Evolutionary conservation across 108 stramenopile species (phyloP), one percentile per base, ranked within the genome.

Genomic region (Nannochloropsis gaditana): DNA sequence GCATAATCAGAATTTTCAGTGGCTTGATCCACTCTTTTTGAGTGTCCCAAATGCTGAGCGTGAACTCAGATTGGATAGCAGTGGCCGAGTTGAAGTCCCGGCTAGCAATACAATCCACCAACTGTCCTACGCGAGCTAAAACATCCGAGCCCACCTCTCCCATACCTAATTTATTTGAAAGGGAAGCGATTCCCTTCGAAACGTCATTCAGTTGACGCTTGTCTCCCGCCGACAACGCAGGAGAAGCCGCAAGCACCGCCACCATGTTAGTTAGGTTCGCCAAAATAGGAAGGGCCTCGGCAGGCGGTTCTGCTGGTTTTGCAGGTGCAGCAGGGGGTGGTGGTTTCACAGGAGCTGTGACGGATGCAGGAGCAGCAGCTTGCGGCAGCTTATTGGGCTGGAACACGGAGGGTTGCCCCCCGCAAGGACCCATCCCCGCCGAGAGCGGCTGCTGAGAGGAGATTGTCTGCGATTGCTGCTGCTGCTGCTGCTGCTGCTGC

Each of bases 1-100:
- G 59, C 59, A 73, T 73, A n/a, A 73, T 73, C 3, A 73, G 59
- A n/a, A 73, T 15, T n/a, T 73, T 73, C 59, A 73, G n/a, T n/a
- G 59, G 59, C 59, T 6, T 73, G 15, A 73, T 73, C 59, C 59
- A 73, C 59, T 73, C 59, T n/a, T 73, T 73, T n/a, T 73, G 59
- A 15, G 59, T 73, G 59, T 73, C 59, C 59, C 59, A 73, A 73
- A 73, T 73, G 59, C 59, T 73, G 59, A 73, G 59, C 59, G 59
- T 73, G n/a, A 73, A 73, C 59, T 73, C 59, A 73, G 59, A 73
- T n/a, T 73, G 59, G n/a, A 73, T 73, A 15, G 59, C 59, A 4
- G 59, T 73, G 8, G 59, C 59, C 8, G 59, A 73, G 59, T 15
- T n/a, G n/a, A 73, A 73, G n/a, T 73, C 59, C 59, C 59, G 59